Evolutionary conservation across 2,329 filamentous ascomycete genomes (phyloP), one percentile per base, ranked within the genome.

Genomic region (Sarocladium oryzae): DNA sequence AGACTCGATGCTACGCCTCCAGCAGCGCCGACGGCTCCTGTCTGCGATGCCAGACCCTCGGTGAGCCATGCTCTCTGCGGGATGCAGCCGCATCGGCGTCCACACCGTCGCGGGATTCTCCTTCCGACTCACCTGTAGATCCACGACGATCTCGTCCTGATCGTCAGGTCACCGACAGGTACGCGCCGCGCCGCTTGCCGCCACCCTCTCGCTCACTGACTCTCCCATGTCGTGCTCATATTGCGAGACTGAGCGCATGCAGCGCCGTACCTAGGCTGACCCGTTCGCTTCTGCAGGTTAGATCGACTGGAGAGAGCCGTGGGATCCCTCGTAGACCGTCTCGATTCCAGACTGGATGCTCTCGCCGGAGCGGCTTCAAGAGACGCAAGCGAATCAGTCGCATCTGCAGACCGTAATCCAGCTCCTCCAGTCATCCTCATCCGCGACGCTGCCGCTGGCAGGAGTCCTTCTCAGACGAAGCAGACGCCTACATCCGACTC

Each of bases 1-100:
- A 63, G 49, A 61, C 61, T 13, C 53, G 61, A 8, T 62, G 61
- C 35, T 62, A 63, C 16, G 51, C 55, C 2, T 58, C 56, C 0
- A 28, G 49, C 0, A 40, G 40, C n/a, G 32, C 49, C 3, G 37
- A 24, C 2, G 56, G 55, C 4, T 46, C 53, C 8, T 63, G 60
- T 36, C 54, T 63, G 2, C 59, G 60, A 2, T 63, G 61, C 24
- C 43, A 56, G 24, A 63, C 61, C 2, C 41, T 62, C 6, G 55
- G 56, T 2, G 57, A 57, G 16, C 21, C 30, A 1, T 63, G 61
- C 10, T 62, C 61, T 3, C 48, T 63, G 1, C 35, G 50, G 8
- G 37, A 23, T 15, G 37, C n/a, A 40, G 7, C 37, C 8, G 7
- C 33, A 36, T 36, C 33, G n/a, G 13, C 35, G 16, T 15, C 37